phyloP scores from a whole-genome alignment of 2,329 filamentous ascomycete genomes.

The Diplodia sapinea region DNA sequence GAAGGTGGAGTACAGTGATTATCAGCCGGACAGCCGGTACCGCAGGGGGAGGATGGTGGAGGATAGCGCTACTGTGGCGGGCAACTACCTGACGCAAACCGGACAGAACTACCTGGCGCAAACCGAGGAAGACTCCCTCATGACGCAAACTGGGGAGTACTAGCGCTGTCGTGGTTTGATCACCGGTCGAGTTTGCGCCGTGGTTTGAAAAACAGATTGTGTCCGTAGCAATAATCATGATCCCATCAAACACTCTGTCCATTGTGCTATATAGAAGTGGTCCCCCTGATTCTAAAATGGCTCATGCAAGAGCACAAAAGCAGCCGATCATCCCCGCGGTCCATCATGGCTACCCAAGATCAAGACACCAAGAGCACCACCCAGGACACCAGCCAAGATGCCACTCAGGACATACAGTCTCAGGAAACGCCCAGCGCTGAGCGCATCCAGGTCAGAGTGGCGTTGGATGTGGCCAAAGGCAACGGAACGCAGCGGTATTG shows the following conservation, averaged over 20 bases:
- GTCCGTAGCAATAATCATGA: not conserved
- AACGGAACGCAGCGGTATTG: not conserved
- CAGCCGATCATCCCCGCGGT: not conserved
- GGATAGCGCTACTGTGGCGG: no score
- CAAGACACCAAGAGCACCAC: no score
- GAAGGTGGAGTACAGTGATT: not conserved
- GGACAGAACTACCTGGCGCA: no score
- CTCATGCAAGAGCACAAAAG: not conserved
- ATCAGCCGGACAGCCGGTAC: no score
- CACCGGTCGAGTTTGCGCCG: not conserved
- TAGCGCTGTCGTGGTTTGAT: not conserved
- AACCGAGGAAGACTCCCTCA: no score
- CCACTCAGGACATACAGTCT: no score
- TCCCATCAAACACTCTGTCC: not conserved
- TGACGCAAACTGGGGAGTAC: not conserved
- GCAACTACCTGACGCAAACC: no score
- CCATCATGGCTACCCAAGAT: not conserved
- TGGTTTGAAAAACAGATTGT: not conserved
- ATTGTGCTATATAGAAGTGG: not conserved
- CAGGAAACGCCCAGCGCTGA: not conserved
- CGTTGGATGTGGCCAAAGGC: not conserved
- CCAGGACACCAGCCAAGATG: no score
- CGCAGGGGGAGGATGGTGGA: no score
- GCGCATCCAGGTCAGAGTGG: not conserved
- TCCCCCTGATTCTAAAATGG: not conserved